Evolutionary conservation across 805 yeast species (phyloP).

Genomic region (Brettanomyces sp.): DNA sequence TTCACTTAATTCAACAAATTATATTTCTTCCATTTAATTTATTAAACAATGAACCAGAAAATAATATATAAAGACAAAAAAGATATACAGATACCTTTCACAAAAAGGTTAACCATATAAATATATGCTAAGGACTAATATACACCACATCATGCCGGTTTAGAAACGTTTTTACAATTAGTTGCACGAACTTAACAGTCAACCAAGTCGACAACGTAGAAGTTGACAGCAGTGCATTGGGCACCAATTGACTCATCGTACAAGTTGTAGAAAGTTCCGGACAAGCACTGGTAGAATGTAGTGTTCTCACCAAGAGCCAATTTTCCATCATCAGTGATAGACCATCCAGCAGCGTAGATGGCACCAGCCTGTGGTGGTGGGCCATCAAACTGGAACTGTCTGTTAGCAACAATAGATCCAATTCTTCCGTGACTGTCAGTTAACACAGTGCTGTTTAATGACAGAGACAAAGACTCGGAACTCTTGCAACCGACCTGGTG

Average conservation of each 20-base stretch:
- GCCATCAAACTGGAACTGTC: slow-evolving; percentile 60
- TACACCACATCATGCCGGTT: no score
- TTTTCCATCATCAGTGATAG: slow-evolving; percentile 34
- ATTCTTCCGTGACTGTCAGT: slow-evolving; percentile 40
- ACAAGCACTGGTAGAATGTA: slow-evolving; percentile 43
- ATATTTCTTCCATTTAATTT: no score
- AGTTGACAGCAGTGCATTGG: slow-evolving; percentile 38
- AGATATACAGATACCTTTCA: no score
- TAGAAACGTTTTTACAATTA: no score
- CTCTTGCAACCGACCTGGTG: slow-evolving; percentile 26
- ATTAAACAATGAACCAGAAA: no score
- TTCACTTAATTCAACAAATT: no score
- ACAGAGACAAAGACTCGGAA: slow-evolving; percentile 33
- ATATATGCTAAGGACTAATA: no score
- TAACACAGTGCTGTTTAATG: slow-evolving; percentile 32
- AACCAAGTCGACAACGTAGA: slow-evolving; percentile 36
- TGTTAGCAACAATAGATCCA: slow-evolving; percentile 53
- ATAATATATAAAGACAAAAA: no score
- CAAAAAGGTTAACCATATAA: no score
- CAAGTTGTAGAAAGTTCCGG: slow-evolving; percentile 52
- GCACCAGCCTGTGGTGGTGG: slow-evolving; percentile 59
- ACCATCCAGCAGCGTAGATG: slow-evolving; percentile 45
- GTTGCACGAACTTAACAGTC: slow-evolving; percentile 15
- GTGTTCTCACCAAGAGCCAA: slow-evolving; percentile 43
- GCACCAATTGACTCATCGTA: slow-evolving; percentile 39